Percentiles rank a stretch among this genome's conserved stretches.
phyloP scores from a whole-genome alignment of 441 rosid genomes.

The Dalechampia spathulata region DNA sequence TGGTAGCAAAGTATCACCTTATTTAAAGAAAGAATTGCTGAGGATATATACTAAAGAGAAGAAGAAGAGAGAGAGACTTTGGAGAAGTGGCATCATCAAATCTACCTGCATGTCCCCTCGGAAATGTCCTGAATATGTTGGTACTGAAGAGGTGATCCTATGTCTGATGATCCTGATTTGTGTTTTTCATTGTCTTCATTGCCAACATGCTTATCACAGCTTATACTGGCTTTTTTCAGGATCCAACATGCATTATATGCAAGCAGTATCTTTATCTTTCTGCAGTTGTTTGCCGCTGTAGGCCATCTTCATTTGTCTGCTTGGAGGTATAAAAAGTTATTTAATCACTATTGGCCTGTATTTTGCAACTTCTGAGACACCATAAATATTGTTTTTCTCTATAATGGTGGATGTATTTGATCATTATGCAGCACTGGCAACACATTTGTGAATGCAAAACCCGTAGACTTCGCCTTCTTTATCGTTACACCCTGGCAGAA shows the following conservation, averaged over 20 bases:
- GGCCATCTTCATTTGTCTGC: slow-evolving; percentile 81
- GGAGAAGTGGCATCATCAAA: slow-evolving; percentile 74
- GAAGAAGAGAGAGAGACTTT: slow-evolving; percentile 69
- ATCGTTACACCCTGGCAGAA: slow-evolving; percentile 81
- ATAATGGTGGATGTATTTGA: slow-evolving; percentile 10
- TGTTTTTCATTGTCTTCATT: slow-evolving; percentile 11
- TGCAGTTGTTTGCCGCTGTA: slow-evolving; percentile 69
- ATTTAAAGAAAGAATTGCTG: slow-evolving; percentile 72
- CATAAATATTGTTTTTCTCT: too few species aligned
- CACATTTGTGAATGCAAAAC: slow-evolving; percentile 89
- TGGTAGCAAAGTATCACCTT: slow-evolving; percentile 47
- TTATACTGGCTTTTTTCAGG: slow-evolving; percentile 45
- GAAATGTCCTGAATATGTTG: slow-evolving; percentile 76
- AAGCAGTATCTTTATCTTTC: slow-evolving; percentile 87
- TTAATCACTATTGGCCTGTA: too few species aligned
- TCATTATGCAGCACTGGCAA: slow-evolving; percentile 75
- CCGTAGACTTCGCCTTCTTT: slow-evolving; percentile 55
- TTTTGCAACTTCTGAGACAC: too few species aligned
- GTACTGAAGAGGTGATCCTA: slow-evolving; percentile 75
- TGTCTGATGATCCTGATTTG: slow-evolving; percentile 5
- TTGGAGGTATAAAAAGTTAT: slow-evolving; percentile 74
- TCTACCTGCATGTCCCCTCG: slow-evolving; percentile 70
- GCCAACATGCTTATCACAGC: not conserved
- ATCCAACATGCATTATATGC: slow-evolving; percentile 85
- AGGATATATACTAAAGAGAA: slow-evolving; percentile 66